Conservation (phyloP, 2,329 filamentous ascomycete genomes). For the Didymella keratinophila region DNA sequence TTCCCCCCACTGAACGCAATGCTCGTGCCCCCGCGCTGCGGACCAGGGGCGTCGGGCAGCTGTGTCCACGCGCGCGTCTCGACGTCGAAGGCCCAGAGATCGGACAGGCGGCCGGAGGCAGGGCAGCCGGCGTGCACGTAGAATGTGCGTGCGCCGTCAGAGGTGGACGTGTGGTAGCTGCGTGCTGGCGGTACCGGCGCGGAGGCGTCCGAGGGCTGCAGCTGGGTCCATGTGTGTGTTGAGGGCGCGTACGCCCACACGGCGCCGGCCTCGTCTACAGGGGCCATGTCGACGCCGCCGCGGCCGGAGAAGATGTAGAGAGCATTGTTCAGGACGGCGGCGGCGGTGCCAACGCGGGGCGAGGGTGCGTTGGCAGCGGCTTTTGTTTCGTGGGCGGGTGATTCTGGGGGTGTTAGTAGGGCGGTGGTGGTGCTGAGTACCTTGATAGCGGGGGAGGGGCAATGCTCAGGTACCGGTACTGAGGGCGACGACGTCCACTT, state of each 20-base stretch:
- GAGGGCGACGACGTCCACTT: slow-evolving; percentile 71
- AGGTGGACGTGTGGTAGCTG: slow-evolving; percentile 74
- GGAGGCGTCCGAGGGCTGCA: slow-evolving; percentile 63
- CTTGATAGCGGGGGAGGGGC: slow-evolving; percentile 26
- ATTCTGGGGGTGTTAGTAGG: slow-evolving; percentile 52
- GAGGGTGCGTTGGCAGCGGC: slow-evolving; percentile 60
- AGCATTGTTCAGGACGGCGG: slow-evolving; percentile 70
- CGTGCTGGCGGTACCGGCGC: slow-evolving; percentile 67
- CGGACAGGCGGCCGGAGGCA: slow-evolving; percentile 67
- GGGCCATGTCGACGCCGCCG: slow-evolving; percentile 71
- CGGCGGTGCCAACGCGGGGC: slow-evolving; percentile 76
- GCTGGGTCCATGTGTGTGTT: slow-evolving; percentile 68
- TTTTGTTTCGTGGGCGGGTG: slow-evolving; percentile 44
- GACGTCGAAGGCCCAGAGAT: slow-evolving; percentile 82
- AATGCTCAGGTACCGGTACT: slow-evolving; percentile 27
- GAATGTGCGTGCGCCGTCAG: slow-evolving; percentile 72
- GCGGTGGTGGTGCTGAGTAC: slow-evolving; percentile 19
- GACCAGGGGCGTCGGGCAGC: slow-evolving; percentile 71
- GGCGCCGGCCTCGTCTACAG: slow-evolving; percentile 75
- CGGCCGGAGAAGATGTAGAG: slow-evolving; percentile 86
- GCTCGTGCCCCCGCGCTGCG: slow-evolving; percentile 70
- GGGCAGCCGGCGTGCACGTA: slow-evolving; percentile 81
- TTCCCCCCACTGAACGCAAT: slow-evolving; percentile 70
- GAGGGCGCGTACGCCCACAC: slow-evolving; percentile 79
- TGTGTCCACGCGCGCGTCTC: slow-evolving; percentile 70